phyloP scores from a whole-genome alignment of 2,329 filamentous ascomycete genomes.

The Clarireedia paspali region DNA sequence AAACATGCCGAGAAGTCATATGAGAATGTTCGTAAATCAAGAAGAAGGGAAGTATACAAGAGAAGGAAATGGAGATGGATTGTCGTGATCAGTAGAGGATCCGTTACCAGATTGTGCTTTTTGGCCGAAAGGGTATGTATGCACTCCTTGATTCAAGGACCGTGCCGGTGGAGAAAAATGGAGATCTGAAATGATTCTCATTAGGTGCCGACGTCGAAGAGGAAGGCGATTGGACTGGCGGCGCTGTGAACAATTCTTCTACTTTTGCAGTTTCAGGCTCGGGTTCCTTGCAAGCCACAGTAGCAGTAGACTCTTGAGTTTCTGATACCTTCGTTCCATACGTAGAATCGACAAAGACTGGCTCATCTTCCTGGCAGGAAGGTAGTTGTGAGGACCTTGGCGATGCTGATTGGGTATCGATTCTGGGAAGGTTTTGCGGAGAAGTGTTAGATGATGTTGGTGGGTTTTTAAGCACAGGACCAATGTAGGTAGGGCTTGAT shows the following conservation, averaged over 20 bases:
- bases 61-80: background rate
- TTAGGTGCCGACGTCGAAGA: background rate
- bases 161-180: background rate
- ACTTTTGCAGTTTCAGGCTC: background rate
- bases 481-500: background rate
- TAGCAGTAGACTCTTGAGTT: background rate
- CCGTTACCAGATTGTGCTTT: background rate
- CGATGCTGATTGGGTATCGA: background rate
- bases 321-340: background rate
- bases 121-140: background rate
- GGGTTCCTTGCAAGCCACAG: background rate
- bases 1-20: background rate
- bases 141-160: background rate
- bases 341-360: background rate
- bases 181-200: background rate
- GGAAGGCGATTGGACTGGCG: background rate
- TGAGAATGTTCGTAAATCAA: background rate
- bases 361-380: background rate
- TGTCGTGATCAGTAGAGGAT: background rate
- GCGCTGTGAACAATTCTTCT: background rate
- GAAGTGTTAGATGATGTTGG: background rate
- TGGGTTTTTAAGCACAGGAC: background rate
- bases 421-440: background rate
- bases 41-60: background rate
- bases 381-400: background rate